Evolutionary conservation across 1,284 basidiomycete species (phyloP), one percentile per base, ranked within the genome.

Genomic region (Tilletia setariae): DNA sequence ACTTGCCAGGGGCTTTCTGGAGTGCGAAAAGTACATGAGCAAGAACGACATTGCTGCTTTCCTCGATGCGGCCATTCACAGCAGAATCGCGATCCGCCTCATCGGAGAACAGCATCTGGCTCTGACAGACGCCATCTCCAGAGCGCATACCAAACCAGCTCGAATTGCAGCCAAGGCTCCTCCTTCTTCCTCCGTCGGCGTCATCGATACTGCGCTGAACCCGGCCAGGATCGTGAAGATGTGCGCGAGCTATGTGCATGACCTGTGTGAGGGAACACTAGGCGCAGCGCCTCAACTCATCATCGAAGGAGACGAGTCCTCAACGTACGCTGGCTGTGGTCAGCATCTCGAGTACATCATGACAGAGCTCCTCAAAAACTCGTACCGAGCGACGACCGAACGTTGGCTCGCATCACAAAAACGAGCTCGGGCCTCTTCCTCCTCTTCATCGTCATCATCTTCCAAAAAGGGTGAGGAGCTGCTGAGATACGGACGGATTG

Each of bases 41-140:
- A 86, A 90, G 1, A 85, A 86, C 25, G 88, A 91, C 74, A 89
- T 93, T 70, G 89, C 87, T 77, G 85, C 86, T 63, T 95, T 94
- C 81, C 84, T 95, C 40, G 90, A 95, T 79, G 88, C 89, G 28
- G 89, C 91, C 21, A 93, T 95, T 76, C 89, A 90, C 40, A 92
- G 89, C 75, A 88, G 93, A 53, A 93, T 94, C 68, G 91, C 91
- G 40, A 89, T 94, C 35, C 89, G 93, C 21, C 85, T 95, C 65
- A 93, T 94, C 72, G 93, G 92, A 51, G 93, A 95, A 80, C 93
- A 95, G 79, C 93, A 95, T 79, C 90, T 95, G 47, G 89, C 91
- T 1, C 85, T 94, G 23, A 71, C 74, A 0, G 74, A 72, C 21
- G 71, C 70, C 3, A 40, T 40, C 6, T 40, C 35, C 35, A 40